Base-by-base conservation (phyloP, 2,329 filamentous ascomycete species). In the Talaromyces sp. region DNA sequence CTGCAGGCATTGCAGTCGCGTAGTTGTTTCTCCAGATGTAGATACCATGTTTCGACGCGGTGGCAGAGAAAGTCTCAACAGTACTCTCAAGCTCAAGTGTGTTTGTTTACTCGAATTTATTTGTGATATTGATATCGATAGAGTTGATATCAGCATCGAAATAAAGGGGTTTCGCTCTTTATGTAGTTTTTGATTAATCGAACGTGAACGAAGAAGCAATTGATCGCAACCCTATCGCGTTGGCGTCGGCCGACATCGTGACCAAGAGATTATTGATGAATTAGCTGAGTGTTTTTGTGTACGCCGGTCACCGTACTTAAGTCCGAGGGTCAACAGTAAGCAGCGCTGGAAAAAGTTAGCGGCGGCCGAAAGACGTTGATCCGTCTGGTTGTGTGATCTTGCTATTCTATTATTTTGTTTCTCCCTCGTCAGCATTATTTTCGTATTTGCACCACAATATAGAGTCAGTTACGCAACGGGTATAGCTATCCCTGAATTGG, bases 1-100 rank as follows among this genome's bases (percentile, higher is more conserved):
- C 43, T 61, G 55, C 8, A 61, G 1, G 8, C 52, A 57, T 29
- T 54, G 56, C 27, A 61, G 50, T 31, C 58, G 50, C 21, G 59
- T 14, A 11, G 56, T 55, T 5, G 51, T 61, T 21, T 43, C 51
- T 50, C 46, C 24, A 9, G 50, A 27, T 50, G 24, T 46, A 26
- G 59, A 50, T 24, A 51, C 12, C 59, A 58, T 61, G 8, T 53
- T 51, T 24, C 24, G 14, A 54, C 53, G 19, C 10, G 48, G 24
- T 59, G n/a, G n/a, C 35, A 9, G 31, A 10, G 29, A 43, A 17
- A 17, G 51, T 26, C n/a, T 24, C 12, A 12, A n/a, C 14, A 2
- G 35, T 38, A 5, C 17, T 8, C 6, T n/a, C 2, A 14, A n/a
- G 5, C 35, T n/a, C 14, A 38, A 14, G 35, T 38, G 17, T 38